Conservation (phyloP, 164 flowering plant genomes). For the Magnolia sinica region DNA sequence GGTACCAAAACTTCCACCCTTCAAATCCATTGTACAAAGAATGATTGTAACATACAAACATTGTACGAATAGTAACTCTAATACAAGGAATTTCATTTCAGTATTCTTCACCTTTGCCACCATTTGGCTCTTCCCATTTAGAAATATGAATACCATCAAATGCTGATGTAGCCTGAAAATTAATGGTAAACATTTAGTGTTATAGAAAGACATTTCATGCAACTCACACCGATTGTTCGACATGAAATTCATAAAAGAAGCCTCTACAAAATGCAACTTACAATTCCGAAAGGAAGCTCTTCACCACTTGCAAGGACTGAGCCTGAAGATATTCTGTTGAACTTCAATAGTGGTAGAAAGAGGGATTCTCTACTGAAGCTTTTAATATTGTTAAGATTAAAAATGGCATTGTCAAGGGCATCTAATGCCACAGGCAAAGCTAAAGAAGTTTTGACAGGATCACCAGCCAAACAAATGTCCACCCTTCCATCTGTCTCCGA, state of each 20-base stretch:
- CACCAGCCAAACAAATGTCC: conserved; percentile 53
- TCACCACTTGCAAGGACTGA: conserved; percentile 89
- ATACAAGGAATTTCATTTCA: background rate
- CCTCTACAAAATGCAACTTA: conserved; percentile 36
- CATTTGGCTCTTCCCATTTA: conserved; percentile 99
- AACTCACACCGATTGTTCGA: background rate
- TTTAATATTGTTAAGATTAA: conserved; percentile 29
- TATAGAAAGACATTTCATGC: background rate
- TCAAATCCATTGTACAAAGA: background rate
- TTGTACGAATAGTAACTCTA: background rate
- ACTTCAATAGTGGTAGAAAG: conserved; percentile 55
- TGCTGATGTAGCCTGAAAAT: conserved; percentile 77
- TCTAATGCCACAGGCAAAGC: conserved; percentile 83
- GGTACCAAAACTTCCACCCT: background rate
- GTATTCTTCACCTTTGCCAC: conserved; percentile 63
- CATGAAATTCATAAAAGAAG: background rate
- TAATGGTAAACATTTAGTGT: background rate
- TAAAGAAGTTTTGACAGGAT: conserved; percentile 71
- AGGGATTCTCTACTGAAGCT: conserved; percentile 42
- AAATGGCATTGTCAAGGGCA: conserved; percentile 54
- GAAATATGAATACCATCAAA: conserved; percentile 75
- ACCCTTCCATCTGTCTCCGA: conserved; percentile 36
- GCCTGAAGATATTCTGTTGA: conserved; percentile 77
- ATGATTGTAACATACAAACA: background rate
- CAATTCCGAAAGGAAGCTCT: conserved; percentile 91